Evolutionary conservation across 495 filamentous ascomycete species (phyloP).

Genomic region (Massariosphaeria phaeospora): DNA sequence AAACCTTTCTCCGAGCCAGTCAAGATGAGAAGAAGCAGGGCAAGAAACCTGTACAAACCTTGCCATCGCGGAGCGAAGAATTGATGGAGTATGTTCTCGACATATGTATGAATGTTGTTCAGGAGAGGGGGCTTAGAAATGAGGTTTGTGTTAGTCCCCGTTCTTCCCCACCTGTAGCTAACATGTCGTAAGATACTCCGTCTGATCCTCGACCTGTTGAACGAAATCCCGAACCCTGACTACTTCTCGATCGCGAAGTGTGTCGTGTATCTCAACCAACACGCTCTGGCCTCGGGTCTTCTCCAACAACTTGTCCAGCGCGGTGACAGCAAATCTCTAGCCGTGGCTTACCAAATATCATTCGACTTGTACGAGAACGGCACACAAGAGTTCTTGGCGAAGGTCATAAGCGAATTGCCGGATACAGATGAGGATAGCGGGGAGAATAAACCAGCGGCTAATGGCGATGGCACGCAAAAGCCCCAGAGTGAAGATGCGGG

Average conservation of each 20-base stretch:
- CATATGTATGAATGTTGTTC: constrained; percentile 96
- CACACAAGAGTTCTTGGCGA: constrained; percentile 91
- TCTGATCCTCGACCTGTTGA: constrained; percentile 81
- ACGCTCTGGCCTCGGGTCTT: constrained; percentile 84
- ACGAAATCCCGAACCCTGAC: constrained; percentile 83
- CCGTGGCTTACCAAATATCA: constrained; percentile 92
- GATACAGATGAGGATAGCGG: constrained; percentile 46
- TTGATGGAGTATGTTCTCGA: constrained; percentile 93
- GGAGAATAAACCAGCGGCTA: constrained; percentile 37
- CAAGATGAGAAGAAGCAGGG: constrained; percentile 71
- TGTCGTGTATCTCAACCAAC: constrained; percentile 91
- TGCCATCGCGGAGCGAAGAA: constrained; percentile 61
- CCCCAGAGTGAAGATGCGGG: constrained; percentile 45
- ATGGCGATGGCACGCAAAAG: constrained; percentile 36
- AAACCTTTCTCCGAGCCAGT: constrained; percentile 75
- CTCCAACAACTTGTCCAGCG: constrained; percentile 75
- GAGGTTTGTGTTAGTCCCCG: constrained; percentile 51
- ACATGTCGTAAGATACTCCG: constrained; percentile 63
- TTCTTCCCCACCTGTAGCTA: too few relatives aligned
- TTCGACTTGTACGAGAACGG: constrained; percentile 98
- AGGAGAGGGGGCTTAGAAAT: constrained; percentile 81
- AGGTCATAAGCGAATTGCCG: constrained; percentile 77
- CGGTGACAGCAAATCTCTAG: constrained; percentile 67
- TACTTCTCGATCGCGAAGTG: constrained; percentile 98
- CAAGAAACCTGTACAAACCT: constrained; percentile 38